Conservation (phyloP, 495 filamentous ascomycete species). For the Saxophila tyrrhenica region DNA sequence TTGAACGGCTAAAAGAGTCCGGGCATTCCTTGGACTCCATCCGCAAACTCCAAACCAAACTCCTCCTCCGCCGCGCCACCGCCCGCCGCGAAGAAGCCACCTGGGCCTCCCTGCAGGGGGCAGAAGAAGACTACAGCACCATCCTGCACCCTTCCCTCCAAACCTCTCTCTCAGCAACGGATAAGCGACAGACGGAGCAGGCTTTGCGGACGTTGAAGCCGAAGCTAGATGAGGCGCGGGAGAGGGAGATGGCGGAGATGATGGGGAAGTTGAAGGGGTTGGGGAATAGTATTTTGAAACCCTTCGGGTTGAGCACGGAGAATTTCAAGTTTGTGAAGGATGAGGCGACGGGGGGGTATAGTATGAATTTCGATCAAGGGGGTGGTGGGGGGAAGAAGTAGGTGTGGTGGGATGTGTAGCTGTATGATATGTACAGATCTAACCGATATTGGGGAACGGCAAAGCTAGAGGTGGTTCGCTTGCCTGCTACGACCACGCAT, state of each 20-base stretch:
- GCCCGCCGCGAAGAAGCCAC: constrained; percentile 58
- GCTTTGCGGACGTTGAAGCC: constrained; percentile 54
- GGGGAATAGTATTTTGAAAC: constrained; percentile 82
- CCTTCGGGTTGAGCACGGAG: constrained; percentile 84
- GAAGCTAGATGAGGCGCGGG: constrained; percentile 60
- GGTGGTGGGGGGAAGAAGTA: not conserved
- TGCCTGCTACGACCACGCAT: not conserved
- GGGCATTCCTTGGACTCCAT: constrained; percentile 44
- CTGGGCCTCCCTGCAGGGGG: constrained; percentile 74
- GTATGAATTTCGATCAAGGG: constrained; percentile 63
- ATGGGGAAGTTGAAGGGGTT: constrained; percentile 92
- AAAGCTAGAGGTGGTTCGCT: not conserved
- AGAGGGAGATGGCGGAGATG: constrained; percentile 87
- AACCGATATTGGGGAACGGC: too few species aligned
- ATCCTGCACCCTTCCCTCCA: constrained; percentile 24
- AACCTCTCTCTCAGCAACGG: constrained; percentile 47
- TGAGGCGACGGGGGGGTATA: constrained; percentile 80
- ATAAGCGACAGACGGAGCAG: constrained; percentile 52
- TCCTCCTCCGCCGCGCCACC: constrained; percentile 72
- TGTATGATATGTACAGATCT: not conserved
- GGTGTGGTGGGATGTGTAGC: not conserved
- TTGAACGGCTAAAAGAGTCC: constrained; percentile 27
- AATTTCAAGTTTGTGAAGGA: constrained; percentile 92
- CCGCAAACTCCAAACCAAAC: constrained; percentile 68
- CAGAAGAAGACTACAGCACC: constrained; percentile 46